Conservation (phyloP, 148 eudicot genomes). For the Nepenthes mirabilis region DNA sequence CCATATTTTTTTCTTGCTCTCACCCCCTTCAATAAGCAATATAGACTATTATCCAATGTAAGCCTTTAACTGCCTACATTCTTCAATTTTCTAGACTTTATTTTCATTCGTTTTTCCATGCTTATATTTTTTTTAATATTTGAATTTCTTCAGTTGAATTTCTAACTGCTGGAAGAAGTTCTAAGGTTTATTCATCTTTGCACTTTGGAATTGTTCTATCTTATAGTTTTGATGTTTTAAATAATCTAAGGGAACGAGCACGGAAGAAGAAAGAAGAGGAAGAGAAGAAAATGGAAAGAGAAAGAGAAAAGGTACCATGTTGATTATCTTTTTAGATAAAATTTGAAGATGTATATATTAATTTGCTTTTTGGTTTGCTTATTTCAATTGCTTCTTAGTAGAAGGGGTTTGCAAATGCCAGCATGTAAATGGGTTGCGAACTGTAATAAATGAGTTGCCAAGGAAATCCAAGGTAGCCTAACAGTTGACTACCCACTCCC, state of each 20-base stretch:
- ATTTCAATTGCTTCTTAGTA: too few species aligned
- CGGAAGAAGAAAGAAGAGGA: conserved; percentile 99
- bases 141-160: background rate
- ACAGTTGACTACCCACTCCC: too few species aligned
- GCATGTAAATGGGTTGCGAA: background rate
- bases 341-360: too few species aligned
- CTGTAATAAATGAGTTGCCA: background rate
- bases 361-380: too few species aligned
- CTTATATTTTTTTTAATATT: background rate
- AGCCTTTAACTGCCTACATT: background rate
- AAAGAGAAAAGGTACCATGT: conserved; percentile 75
- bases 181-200: background rate
- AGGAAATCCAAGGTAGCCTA: too few species aligned
- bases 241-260: conserved; percentile 62
- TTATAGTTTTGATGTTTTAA: conserved; percentile 1
- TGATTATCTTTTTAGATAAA: background rate
- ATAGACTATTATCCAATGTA: background rate
- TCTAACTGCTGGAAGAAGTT: too few species aligned
- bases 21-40: background rate
- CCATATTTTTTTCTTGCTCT: background rate
- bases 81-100: too few species aligned
- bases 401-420: too few species aligned
- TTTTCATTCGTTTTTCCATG: too few species aligned
- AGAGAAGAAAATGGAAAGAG: conserved; percentile 81
- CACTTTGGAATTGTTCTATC: background rate